Evolutionary conservation across 2,329 filamentous ascomycete genomes (phyloP), one percentile per base, ranked within the genome.

Genomic region (Leptographium wingfieldii): DNA sequence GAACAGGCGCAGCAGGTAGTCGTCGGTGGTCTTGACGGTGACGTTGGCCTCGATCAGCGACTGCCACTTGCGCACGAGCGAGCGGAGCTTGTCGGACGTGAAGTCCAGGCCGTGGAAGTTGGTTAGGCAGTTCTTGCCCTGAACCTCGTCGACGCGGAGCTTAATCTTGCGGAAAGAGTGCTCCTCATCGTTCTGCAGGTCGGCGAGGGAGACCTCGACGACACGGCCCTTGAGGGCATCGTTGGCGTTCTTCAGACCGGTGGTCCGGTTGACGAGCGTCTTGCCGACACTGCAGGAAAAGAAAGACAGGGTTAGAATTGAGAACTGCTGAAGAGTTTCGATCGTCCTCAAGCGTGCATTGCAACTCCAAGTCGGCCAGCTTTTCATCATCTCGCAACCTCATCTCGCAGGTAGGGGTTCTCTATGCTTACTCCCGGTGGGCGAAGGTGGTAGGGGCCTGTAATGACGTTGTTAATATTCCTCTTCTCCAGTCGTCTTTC

Each of bases 61-160:
- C 81, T 99, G 94, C 94, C 94, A 99, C 84, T 99, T 99, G 82
- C 94, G 92, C 71, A 99, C 94, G 68, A 99, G 87, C 66, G 94
- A 97, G 75, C 94, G 90, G 72, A 99, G 88, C 86, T 99, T 99
- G 86, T 99, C 94, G 71, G 94, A 96, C 75, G 94, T 99, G 88
- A 99, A 97, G 82, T 99, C 94, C 76, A 99, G 86, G 71, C 94
- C 94, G 86, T 99, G 92, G 88, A 99, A 99, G 87, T 96, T 96
- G 84, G 94, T 97, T 78, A 99, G 81, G 83, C 94, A 97, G 87
- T 96, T 97, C 87, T 96, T 96, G 83, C 94, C 94, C 82, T 99
- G 94, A 66, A 99, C 86, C 81, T 99, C 94, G 74, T 99, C 94
- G 72, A 97, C 90, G 68, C 94, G 87, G 75, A 99, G 91, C 85